These are phyloP conservation scores for Jatropha multifida DNA, from an alignment of 441 rosid genomes.

Conservation along the genomic window DNA sequence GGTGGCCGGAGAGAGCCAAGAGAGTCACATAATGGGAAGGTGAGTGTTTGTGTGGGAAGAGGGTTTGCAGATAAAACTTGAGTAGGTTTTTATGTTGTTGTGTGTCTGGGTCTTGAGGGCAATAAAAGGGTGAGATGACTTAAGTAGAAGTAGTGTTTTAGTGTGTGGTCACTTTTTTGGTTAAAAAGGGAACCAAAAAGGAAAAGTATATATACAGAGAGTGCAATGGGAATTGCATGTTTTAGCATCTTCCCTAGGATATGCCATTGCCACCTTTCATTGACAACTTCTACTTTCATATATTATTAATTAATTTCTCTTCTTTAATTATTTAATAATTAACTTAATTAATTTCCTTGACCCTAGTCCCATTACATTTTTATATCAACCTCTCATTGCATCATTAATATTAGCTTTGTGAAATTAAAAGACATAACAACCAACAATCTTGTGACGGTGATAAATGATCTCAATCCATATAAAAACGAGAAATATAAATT, in stretches of 20 bases:
- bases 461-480: too few species aligned
- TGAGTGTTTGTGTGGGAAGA: slow-evolving; percentile 17
- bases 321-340: neutral
- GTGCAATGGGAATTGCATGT: slow-evolving; percentile 29
- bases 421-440: too few species aligned
- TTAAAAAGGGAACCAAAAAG: neutral
- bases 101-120: slow-evolving; percentile 23
- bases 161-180: slow-evolving; percentile 28
- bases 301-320: neutral
- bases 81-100: slow-evolving; percentile 19
- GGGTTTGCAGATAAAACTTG: slow-evolving; percentile 31
- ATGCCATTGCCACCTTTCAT: slow-evolving; percentile 38
- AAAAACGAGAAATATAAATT: too few species aligned
- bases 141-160: slow-evolving; percentile 18
- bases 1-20: slow-evolving; percentile 10
- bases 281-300: neutral
- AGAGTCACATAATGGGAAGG: slow-evolving; percentile 18
- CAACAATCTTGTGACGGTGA: too few species aligned
- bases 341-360: too few species aligned
- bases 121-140: slow-evolving; percentile 43
- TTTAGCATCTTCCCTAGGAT: slow-evolving; percentile 56
- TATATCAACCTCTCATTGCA: too few species aligned
- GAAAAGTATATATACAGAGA: slow-evolving; percentile 6
- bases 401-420: too few species aligned
- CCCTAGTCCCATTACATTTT: too few species aligned